A percentile compares a stretch with the other conserved stretches of the same genome.
These are phyloP conservation scores for Skeletonema menzelii DNA, from an alignment of 108 stramenopile genomes.

Conservation along the genomic window DNA sequence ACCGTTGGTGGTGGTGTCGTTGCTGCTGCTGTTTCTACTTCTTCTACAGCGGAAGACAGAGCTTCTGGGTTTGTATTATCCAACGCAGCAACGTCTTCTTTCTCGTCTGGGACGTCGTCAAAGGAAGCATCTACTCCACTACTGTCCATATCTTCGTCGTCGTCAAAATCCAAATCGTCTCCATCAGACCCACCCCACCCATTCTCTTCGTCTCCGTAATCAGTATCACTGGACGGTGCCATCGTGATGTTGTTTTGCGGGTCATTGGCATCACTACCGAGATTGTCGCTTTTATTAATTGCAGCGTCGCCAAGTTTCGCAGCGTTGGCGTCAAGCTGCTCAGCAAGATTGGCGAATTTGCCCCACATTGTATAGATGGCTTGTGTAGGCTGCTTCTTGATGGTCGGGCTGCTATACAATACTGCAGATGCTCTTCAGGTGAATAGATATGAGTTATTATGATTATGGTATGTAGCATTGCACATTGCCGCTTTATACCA, in stretches of 20 bases:
- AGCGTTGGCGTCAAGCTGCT: constrained; percentile 26
- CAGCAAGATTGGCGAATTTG: constrained; percentile 32
- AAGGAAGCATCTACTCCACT: background rate
- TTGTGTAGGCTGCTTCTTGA: too few species aligned
- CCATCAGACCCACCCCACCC: constrained; percentile 6
- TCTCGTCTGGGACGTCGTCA: background rate
- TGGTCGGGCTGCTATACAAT: too few species aligned
- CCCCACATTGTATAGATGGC: constrained; percentile 24
- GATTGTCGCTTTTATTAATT: too few species aligned
- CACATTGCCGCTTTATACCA: too few species aligned
- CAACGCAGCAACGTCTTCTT: background rate
- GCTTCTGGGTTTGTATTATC: background rate
- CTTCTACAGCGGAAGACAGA: too few species aligned
- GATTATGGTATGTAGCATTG: too few species aligned
- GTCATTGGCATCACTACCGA: background rate
- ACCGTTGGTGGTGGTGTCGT: too few species aligned
- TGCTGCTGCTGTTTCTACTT: too few species aligned
- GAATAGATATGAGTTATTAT: too few species aligned
- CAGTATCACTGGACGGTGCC: background rate
- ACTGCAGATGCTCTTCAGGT: too few species aligned
- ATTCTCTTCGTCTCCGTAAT: background rate
- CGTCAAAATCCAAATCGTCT: constrained; percentile 21
- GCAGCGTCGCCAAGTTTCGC: background rate
- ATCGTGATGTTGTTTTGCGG: background rate
- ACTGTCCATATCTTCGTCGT: background rate